Conservation (phyloP, 2,329 filamentous ascomycete genomes). For the Tolypocladium guangdongense region DNA sequence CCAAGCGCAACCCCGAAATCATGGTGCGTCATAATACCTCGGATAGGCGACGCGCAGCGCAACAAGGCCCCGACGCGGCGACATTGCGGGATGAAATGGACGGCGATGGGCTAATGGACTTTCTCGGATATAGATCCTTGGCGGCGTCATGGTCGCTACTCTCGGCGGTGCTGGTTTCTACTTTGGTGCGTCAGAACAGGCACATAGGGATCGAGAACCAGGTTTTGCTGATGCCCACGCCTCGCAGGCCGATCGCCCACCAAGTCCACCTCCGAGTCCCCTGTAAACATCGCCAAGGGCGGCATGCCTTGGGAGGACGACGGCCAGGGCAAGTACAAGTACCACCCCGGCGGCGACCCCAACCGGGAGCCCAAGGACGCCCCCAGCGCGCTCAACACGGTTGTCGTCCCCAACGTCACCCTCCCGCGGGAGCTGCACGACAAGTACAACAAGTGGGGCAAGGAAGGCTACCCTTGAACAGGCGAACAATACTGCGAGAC, state of each 20-base stretch:
- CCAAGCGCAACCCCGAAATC: conserved; percentile 41
- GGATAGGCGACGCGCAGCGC: conserved; percentile 5
- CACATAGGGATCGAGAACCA: neutral
- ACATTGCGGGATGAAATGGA: neutral
- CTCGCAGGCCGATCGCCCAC: conserved; percentile 69
- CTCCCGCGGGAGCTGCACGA: conserved; percentile 91
- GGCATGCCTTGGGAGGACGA: conserved; percentile 88
- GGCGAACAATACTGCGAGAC: neutral
- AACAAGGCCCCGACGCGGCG: neutral
- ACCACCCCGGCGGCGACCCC: conserved; percentile 77
- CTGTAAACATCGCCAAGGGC: conserved; percentile 61
- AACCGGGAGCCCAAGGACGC: conserved; percentile 71
- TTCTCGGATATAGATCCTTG: conserved; percentile 55
- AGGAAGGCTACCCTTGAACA: conserved; percentile 70
- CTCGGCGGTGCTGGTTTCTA: conserved; percentile 85
- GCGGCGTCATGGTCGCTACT: conserved; percentile 81
- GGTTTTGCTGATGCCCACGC: neutral
- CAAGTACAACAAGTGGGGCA: conserved; percentile 99
- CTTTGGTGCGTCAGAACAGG: conserved; percentile 47
- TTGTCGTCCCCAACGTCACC: conserved; percentile 87
- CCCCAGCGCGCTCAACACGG: conserved; percentile 88
- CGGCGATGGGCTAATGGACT: neutral
- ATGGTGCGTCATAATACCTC: conserved; percentile 29
- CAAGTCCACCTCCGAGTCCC: conserved; percentile 67
- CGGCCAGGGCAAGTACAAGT: conserved; percentile 56